These are phyloP conservation scores for Boletus pseudopeckii DNA, from an alignment of 768 basidiomycete species.

Conservation along the genomic window DNA sequence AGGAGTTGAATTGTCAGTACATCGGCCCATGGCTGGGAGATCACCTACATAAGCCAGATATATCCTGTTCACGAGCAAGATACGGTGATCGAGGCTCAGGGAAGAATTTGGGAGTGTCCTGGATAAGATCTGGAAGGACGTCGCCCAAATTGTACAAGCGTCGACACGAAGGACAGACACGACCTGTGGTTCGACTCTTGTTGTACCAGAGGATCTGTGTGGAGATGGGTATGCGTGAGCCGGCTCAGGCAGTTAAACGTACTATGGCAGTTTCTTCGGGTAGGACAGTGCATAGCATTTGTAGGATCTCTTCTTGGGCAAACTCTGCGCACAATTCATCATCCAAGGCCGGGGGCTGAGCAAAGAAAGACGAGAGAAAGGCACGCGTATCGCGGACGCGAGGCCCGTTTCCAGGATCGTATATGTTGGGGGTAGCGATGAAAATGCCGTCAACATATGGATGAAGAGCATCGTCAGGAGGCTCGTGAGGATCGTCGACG, in stretches of 20 bases:
- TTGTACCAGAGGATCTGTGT: slow-evolving; percentile 79
- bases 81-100: slow-evolving; percentile 34
- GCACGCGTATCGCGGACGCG: slow-evolving; percentile 65
- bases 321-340: slow-evolving; percentile 75
- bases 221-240: background rate
- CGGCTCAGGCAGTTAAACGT: slow-evolving; percentile 22
- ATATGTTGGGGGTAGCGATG: slow-evolving; percentile 56
- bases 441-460: slow-evolving; percentile 13
- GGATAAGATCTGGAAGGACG: slow-evolving; percentile 47
- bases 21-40: slow-evolving; percentile 3
- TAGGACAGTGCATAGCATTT: slow-evolving; percentile 67
- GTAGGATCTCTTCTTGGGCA: slow-evolving; percentile 67
- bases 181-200: slow-evolving; percentile 65
- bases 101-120: slow-evolving; percentile 16
- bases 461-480: background rate
- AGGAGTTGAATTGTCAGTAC: slow-evolving; percentile 1
- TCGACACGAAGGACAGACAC: slow-evolving; percentile 77
- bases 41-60: slow-evolving; percentile 73
- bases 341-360: slow-evolving; percentile 58
- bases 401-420: slow-evolving; percentile 78
- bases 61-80: slow-evolving; percentile 57
- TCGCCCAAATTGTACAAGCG: slow-evolving; percentile 72
- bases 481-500: slow-evolving; percentile 8
- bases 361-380: slow-evolving; percentile 67
- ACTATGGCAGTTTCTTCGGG: slow-evolving; percentile 74